Evolutionary conservation across 345 rosid genomes (phyloP).

Genomic region (Gossypium bickii): DNA sequence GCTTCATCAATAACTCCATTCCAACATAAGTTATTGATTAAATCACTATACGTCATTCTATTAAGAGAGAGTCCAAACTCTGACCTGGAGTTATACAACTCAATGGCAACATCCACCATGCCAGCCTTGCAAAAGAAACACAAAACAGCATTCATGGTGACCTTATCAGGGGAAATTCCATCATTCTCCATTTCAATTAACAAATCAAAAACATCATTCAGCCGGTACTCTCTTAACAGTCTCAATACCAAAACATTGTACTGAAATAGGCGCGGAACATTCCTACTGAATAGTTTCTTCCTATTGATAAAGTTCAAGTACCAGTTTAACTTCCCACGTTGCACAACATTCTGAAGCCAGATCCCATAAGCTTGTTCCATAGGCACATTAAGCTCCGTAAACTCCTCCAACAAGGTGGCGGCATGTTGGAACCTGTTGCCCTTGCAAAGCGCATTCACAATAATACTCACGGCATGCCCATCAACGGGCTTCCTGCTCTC

Average conservation of each 20-base stretch:
- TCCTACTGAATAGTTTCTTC: slow-evolving; percentile 44
- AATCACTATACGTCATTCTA: slow-evolving; percentile 49
- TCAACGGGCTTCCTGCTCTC: slow-evolving; percentile 16
- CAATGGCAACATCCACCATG: slow-evolving; percentile 63
- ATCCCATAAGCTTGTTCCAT: slow-evolving; percentile 52
- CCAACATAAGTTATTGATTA: slow-evolving; percentile 57
- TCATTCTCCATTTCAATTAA: slow-evolving; percentile 62
- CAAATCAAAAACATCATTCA: slow-evolving; percentile 55
- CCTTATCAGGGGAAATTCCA: slow-evolving; percentile 45
- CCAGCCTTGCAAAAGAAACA: slow-evolving; percentile 90
- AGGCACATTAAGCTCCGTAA: slow-evolving; percentile 31
- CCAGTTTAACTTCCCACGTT: slow-evolving; percentile 38
- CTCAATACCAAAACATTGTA: slow-evolving; percentile 52
- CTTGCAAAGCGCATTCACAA: slow-evolving; percentile 54
- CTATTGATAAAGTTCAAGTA: slow-evolving; percentile 54
- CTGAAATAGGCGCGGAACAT: slow-evolving; percentile 48
- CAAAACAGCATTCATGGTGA: slow-evolving; percentile 57
- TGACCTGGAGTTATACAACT: slow-evolving; percentile 54
- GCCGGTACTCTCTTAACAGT: slow-evolving; percentile 54
- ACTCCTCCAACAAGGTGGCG: slow-evolving; percentile 46
- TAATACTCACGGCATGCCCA: slow-evolving; percentile 33
- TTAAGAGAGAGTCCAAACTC: slow-evolving; percentile 52
- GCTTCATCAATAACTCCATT: slow-evolving; percentile 51
- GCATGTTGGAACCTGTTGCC: slow-evolving; percentile 42
- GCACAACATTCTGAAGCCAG: slow-evolving; percentile 52